These are phyloP conservation scores for Paraconiothyrium brasiliense DNA, from an alignment of 2,329 filamentous ascomycete species.

Conservation along the genomic window DNA sequence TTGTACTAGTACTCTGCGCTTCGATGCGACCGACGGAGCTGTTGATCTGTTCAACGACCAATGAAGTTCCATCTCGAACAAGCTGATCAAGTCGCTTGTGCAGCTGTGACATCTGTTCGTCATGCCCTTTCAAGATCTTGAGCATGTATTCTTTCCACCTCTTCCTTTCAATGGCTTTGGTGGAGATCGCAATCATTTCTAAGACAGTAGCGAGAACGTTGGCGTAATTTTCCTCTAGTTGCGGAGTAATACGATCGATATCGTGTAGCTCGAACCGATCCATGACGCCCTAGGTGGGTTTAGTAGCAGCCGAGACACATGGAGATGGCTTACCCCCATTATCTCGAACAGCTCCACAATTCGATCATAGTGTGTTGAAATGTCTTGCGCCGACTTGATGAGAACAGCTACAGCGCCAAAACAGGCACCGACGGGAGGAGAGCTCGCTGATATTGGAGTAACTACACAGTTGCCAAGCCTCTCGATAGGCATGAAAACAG, in stretches of 20 bases:
- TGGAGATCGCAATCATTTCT: constrained; percentile 5
- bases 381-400: constrained; percentile 9
- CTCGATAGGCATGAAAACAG: constrained; percentile 1
- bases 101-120: constrained; percentile 6
- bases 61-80: neutral
- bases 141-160: neutral
- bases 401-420: constrained; percentile 9
- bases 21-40: neutral
- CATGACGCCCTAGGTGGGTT: constrained; percentile 1
- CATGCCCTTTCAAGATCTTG: constrained; percentile 1
- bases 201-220: constrained; percentile 11
- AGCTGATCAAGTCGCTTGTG: neutral
- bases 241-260: neutral
- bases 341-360: constrained; percentile 11
- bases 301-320: neutral
- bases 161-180: constrained; percentile 11
- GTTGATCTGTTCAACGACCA: constrained; percentile 6
- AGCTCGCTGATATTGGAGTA: neutral
- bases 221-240: constrained; percentile 6
- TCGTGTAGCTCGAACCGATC: constrained; percentile 7
- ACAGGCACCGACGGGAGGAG: constrained; percentile 7
- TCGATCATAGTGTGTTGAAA: constrained; percentile 8
- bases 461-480: neutral
- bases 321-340: neutral
- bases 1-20: neutral